Percentiles rank a stretch among this genome's conserved stretches.
phyloP scores from a whole-genome alignment of 2,329 filamentous ascomycete species.

The Colletotrichum gloeosporioides region DNA sequence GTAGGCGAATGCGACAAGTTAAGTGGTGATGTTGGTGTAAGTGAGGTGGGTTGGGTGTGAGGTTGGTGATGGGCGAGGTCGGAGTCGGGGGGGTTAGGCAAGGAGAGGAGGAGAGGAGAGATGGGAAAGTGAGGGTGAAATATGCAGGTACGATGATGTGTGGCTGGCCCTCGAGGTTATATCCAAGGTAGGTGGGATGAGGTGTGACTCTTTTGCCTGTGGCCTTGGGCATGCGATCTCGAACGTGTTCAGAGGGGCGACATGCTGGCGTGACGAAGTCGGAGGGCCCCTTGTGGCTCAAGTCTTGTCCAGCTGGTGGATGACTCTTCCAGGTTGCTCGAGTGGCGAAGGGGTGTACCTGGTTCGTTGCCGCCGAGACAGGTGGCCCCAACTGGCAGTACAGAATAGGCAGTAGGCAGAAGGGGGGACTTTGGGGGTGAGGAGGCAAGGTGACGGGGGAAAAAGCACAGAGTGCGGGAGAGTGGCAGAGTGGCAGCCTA shows the following conservation, averaged over 20 bases:
- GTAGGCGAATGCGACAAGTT: constrained; percentile 10
- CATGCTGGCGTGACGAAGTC: constrained; percentile 25
- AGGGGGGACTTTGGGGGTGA: constrained; percentile 8
- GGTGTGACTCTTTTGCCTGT: constrained; percentile 22
- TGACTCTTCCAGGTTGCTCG: constrained; percentile 29
- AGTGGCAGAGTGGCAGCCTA: constrained; percentile 15
- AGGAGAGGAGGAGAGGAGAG: not conserved
- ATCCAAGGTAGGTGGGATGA: constrained; percentile 18
- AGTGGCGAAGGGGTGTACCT: constrained; percentile 23
- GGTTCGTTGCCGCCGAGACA: constrained; percentile 26
- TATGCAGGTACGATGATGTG: constrained; percentile 13
- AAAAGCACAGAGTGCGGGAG: not conserved
- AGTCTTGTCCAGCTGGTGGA: constrained; percentile 24
- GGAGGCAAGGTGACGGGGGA: not conserved
- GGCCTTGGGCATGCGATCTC: constrained; percentile 20
- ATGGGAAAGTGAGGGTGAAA: not conserved
- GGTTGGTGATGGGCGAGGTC: not conserved
- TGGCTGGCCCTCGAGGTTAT: constrained; percentile 22
- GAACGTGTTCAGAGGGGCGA: constrained; percentile 25
- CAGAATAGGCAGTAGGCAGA: not conserved
- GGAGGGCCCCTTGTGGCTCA: constrained; percentile 22
- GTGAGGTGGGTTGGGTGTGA: not conserved
- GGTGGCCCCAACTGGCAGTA: constrained; percentile 38
- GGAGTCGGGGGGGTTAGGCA: not conserved
- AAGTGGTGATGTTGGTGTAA: constrained; percentile 5